Evolutionary conservation across 495 filamentous ascomycete species (phyloP), one percentile per base, ranked within the genome.

Genomic region (Penicillium desertorum): DNA sequence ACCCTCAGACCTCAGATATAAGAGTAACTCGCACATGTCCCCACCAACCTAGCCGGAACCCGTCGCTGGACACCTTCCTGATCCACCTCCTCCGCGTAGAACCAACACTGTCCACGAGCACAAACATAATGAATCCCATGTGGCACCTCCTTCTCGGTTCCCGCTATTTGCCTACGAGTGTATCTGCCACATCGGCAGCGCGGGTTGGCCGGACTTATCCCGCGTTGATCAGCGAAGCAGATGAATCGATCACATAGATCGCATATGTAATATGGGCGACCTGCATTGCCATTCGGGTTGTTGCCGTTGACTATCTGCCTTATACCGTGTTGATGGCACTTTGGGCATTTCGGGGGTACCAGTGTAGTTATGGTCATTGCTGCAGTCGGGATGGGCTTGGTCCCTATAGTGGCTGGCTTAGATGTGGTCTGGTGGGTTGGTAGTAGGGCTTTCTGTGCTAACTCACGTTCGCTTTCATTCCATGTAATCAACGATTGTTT

Each of bases 101-200:
- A 62, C 3, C 19, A 2, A 39, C 55, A 62, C 10, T 3, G 5
- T 6, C 60, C 50, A 14, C 19, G 27, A 9, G 19, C 25, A 19
- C 60, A 62, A n/a, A 59, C 60, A 59, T 54, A 62, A 22, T 59
- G 56, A 43, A 51, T 19, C 12, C 49, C 53, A 37, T 56, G 19
- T 3, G 41, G 49, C 14, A 41, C 23, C 17, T 20, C 20, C 11
- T 54, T 51, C 19, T 10, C 7, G 0, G 34, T 9, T 4, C 51
- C 51, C 12, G 44, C 45, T 7, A 46, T 20, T 23, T 54, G 60
- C 29, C 45, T 45, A 37, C 60, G 32, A 43, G 50, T 47, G 17
- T 51, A 51, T 17, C 6, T 2, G 4, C 56, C 45, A 23, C 60
- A 62, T 3, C 22, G 5, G 29, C 60, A 62, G 16, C 5, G 27